These are phyloP conservation scores for Aspergillus steynii DNA, from an alignment of 495 filamentous ascomycete genomes.

Conservation along the genomic window DNA sequence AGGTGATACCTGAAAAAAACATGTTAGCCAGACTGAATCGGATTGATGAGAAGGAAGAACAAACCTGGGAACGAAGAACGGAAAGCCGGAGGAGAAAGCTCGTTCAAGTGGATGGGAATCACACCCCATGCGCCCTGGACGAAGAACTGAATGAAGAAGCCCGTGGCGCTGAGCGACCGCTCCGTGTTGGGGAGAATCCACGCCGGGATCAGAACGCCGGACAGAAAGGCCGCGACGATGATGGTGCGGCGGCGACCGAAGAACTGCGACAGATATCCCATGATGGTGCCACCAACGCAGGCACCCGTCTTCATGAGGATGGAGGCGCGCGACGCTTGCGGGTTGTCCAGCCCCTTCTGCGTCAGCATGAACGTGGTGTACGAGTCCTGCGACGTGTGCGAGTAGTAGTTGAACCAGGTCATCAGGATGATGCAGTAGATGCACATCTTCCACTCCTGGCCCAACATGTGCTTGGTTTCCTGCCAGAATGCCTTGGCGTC, in stretches of 20 bases:
- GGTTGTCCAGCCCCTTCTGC: slow-evolving; percentile 63
- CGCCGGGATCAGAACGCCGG: slow-evolving; percentile 61
- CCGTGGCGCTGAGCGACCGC: slow-evolving; percentile 58
- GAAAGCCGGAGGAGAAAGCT: slow-evolving; percentile 72
- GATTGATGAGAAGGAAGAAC: not conserved
- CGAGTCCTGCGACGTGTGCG: slow-evolving; percentile 69
- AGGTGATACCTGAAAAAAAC: slow-evolving; percentile 47
- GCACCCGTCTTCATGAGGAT: slow-evolving; percentile 75
- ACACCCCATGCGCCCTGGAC: slow-evolving; percentile 78
- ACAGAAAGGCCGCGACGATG: slow-evolving; percentile 57
- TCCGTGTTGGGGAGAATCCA: slow-evolving; percentile 68
- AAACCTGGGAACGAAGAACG: slow-evolving; percentile 53
- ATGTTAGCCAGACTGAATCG: not conserved
- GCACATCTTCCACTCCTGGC: slow-evolving; percentile 68
- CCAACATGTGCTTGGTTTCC: slow-evolving; percentile 62
- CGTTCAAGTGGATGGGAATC: slow-evolving; percentile 77
- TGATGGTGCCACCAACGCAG: slow-evolving; percentile 70
- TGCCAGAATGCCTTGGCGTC: slow-evolving; percentile 56
- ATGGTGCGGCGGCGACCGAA: slow-evolving; percentile 69
- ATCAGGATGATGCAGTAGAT: slow-evolving; percentile 71
- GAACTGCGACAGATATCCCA: slow-evolving; percentile 71
- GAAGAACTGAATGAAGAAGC: slow-evolving; percentile 79
- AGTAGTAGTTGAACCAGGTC: slow-evolving; percentile 66
- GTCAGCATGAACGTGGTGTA: slow-evolving; percentile 76
- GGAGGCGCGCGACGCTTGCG: slow-evolving; percentile 61